Evolutionary conservation across 768 basidiomycete species (phyloP).

Genomic region (Melanogaster broomeanus): DNA sequence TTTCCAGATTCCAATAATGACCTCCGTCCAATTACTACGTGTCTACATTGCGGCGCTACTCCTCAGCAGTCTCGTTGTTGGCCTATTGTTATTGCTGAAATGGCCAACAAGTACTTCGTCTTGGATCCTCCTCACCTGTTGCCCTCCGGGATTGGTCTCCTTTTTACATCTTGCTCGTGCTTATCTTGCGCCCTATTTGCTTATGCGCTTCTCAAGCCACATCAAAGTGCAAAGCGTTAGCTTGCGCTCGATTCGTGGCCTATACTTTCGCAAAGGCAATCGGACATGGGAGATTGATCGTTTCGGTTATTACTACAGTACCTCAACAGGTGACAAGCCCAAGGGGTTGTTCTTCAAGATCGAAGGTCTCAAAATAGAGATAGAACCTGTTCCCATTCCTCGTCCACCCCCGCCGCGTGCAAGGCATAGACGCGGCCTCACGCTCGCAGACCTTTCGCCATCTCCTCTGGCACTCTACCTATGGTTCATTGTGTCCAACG

Average conservation of each 20-base stretch:
- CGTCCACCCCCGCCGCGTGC: constrained; percentile 18
- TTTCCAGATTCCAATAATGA: constrained; percentile 8
- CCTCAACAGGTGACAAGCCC: constrained; percentile 45
- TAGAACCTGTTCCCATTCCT: constrained; percentile 29
- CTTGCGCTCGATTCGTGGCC: constrained; percentile 73
- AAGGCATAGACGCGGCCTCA: constrained; percentile 43
- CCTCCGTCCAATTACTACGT: not conserved
- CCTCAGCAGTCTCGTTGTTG: constrained; percentile 12
- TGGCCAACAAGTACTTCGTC: constrained; percentile 30
- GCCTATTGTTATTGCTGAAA: constrained; percentile 10
- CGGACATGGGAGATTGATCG: constrained; percentile 66
- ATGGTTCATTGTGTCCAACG: constrained; percentile 31
- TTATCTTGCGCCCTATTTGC: constrained; percentile 64
- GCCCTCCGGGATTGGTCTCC: constrained; percentile 51
- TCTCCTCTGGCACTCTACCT: constrained; percentile 37
- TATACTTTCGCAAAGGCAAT: constrained; percentile 61
- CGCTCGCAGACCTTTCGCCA: constrained; percentile 38
- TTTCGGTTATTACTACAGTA: constrained; percentile 58
- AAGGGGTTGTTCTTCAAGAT: constrained; percentile 64
- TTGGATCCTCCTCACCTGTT: constrained; percentile 46
- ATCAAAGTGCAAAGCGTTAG: constrained; percentile 75
- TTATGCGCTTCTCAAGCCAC: constrained; percentile 57
- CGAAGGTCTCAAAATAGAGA: constrained; percentile 58
- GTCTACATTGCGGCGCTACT: constrained; percentile 4
- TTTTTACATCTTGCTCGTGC: constrained; percentile 63